phyloP scores from a whole-genome alignment of 116 monocot species.

The Dioscorea cayenensis region DNA sequence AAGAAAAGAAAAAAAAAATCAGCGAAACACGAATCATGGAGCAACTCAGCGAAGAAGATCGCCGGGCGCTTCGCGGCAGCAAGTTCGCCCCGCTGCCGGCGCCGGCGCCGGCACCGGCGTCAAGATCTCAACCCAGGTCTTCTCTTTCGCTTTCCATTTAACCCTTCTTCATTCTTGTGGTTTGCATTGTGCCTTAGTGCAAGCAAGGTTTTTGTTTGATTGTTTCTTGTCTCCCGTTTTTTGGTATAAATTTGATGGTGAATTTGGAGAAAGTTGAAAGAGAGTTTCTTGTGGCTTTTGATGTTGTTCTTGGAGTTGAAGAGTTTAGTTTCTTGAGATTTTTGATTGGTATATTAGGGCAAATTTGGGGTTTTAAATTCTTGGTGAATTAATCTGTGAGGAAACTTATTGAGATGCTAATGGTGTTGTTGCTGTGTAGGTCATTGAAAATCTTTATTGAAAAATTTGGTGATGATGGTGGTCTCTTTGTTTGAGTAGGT shows the following conservation, averaged over 20 bases:
- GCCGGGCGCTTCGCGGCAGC: slow-evolving; percentile 88
- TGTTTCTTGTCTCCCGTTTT: not conserved
- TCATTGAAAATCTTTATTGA: too few species aligned
- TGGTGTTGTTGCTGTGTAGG: not conserved
- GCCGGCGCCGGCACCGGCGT: slow-evolving; percentile 18
- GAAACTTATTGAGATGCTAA: not conserved
- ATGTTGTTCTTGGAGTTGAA: not conserved
- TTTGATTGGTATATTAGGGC: not conserved
- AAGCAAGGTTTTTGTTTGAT: too few species aligned
- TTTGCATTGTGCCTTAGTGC: not conserved
- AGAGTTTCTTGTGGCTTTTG: not conserved
- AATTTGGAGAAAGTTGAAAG: not conserved
- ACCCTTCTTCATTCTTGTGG: not conserved
- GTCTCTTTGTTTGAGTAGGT: slow-evolving; percentile 21
- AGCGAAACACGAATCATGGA: not conserved
- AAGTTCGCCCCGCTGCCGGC: slow-evolving; percentile 63
- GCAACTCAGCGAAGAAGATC: slow-evolving; percentile 67
- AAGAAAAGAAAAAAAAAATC: too few species aligned
- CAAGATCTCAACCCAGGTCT: slow-evolving; percentile 51
- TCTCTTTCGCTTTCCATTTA: not conserved
- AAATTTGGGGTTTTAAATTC: not conserved
- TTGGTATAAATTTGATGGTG: not conserved
- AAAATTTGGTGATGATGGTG: too few species aligned
- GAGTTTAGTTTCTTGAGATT: not conserved
- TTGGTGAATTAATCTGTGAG: not conserved